phyloP scores from a whole-genome alignment of 2,329 filamentous ascomycete species.

The Clarireedia hainanense region DNA sequence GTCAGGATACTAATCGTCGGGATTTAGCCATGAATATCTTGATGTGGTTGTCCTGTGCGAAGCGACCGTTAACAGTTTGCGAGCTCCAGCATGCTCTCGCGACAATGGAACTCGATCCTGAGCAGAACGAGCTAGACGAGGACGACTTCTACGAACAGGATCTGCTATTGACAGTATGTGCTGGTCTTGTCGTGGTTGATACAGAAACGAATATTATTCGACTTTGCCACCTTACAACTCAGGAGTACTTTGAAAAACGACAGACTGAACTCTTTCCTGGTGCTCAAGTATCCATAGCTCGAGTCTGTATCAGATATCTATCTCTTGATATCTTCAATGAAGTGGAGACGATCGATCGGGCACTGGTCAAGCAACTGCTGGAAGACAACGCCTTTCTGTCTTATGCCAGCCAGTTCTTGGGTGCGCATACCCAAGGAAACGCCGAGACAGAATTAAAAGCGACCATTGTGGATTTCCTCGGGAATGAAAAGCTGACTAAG shows the following conservation, averaged over 20 bases:
- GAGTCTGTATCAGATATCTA: constrained; percentile 23
- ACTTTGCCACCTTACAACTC: constrained; percentile 23
- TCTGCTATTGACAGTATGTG: constrained; percentile 16
- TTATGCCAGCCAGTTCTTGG: constrained; percentile 31
- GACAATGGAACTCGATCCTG: constrained; percentile 28
- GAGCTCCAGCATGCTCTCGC: constrained; percentile 39
- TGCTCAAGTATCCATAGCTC: constrained; percentile 7
- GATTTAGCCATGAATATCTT: constrained; percentile 8
- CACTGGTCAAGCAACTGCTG: constrained; percentile 9
- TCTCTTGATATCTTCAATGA: constrained; percentile 20
- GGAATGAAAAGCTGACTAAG: neutral
- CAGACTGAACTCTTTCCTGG: constrained; percentile 7
- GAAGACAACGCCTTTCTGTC: constrained; percentile 20
- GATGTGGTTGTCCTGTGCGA: constrained; percentile 34
- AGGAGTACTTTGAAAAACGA: constrained; percentile 22
- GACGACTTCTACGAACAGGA: constrained; percentile 19
- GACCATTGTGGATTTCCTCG: neutral
- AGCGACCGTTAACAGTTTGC: constrained; percentile 25
- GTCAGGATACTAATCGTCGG: constrained; percentile 1
- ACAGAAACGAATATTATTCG: constrained; percentile 19
- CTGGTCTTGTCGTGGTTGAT: constrained; percentile 23
- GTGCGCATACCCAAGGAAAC: constrained; percentile 20
- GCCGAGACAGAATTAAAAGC: neutral
- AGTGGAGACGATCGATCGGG: constrained; percentile 2
- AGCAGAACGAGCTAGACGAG: constrained; percentile 17